Evolutionary conservation across 805 yeast species (phyloP), one percentile per base, ranked within the genome.

Genomic region (Kockiozyma suomiensis): DNA sequence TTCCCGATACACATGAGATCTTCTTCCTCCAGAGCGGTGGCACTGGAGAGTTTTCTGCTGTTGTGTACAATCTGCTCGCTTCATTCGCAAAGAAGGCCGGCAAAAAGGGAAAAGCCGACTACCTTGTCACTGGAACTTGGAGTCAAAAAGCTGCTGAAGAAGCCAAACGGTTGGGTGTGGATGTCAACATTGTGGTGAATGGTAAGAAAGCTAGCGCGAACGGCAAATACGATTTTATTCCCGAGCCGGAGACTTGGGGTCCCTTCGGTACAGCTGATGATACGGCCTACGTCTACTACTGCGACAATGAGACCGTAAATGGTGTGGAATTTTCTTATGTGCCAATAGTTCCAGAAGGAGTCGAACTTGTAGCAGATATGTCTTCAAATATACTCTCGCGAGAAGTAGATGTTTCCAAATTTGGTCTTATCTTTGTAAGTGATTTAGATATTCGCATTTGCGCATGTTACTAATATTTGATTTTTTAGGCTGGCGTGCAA

Each of bases 1-100:
- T 94, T 52, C 98, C 98, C 33, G 96, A 89, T 61, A 87, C 96
- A 33, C 96, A 94, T 73, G 97, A 91, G 74, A 93, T 93, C 1
- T 86, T 94, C 73, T 94, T 93, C 77, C 75, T 93, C 76, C 99
- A 94, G 78, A 98, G 99, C 66, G 99, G 99, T 64, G 99, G 98
- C 61, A 93, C 98, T 54, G 87, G 91, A 32, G 98, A 97, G 4
- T 94, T 94, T 68, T 88, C 98, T 2, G 85, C 97, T 4, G 80
- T 90, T 50, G 90, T 90, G 10, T 84, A 92, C 69, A 93, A 92
- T 73, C 73, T 94, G 74, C 73, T 87, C 62, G 96, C 97, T 26
- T 79, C 87, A 21, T 83, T 82, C 74, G 87, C 87, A 48, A 84
- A 83, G 66, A 85, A 81, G 70, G 82, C 87, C 19, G 94, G 93